phyloP scores from a whole-genome alignment of 1,284 basidiomycete genomes.

The Ceratobasidium sp. region DNA sequence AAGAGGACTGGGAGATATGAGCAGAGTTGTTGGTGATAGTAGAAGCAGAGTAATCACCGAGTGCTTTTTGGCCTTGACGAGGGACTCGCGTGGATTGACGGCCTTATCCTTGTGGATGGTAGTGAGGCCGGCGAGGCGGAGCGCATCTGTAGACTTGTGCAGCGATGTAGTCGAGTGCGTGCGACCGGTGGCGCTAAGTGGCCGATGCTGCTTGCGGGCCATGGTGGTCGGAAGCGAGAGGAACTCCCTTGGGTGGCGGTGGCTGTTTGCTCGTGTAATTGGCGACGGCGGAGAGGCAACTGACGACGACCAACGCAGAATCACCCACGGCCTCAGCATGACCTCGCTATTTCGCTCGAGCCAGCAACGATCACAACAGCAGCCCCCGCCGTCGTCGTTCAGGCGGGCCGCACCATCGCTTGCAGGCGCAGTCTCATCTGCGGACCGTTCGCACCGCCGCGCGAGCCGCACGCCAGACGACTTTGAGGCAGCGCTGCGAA shows the following conservation, averaged over 20 bases:
- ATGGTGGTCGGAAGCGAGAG: slow-evolving; percentile 17
- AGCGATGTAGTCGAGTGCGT: slow-evolving; percentile 24
- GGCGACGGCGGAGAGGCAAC: not conserved
- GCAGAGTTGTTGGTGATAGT: not conserved
- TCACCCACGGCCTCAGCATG: not conserved
- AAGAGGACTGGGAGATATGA: slow-evolving; percentile 30
- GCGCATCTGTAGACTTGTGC: slow-evolving; percentile 8
- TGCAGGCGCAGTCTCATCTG: slow-evolving; percentile 7
- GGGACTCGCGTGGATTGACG: slow-evolving; percentile 22
- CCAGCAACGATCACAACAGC: slow-evolving; percentile 17
- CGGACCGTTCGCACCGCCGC: slow-evolving; percentile 26
- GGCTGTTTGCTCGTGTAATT: slow-evolving; percentile 20
- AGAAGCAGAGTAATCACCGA: slow-evolving; percentile 6
- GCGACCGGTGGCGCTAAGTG: slow-evolving; percentile 5
- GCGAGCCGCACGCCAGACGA: slow-evolving; percentile 70
- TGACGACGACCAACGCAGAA: slow-evolving; percentile 20
- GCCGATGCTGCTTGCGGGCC: slow-evolving; percentile 31
- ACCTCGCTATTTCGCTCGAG: slow-evolving; percentile 23
- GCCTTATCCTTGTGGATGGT: slow-evolving; percentile 20
- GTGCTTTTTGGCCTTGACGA: slow-evolving; percentile 38
- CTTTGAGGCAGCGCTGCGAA: slow-evolving; percentile 76
- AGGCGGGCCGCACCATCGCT: not conserved
- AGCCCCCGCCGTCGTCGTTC: slow-evolving; percentile 25
- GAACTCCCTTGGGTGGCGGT: slow-evolving; percentile 11
- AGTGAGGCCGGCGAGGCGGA: slow-evolving; percentile 8